Conservation (phyloP, 805 yeast species). For the Starmerella geochares region DNA sequence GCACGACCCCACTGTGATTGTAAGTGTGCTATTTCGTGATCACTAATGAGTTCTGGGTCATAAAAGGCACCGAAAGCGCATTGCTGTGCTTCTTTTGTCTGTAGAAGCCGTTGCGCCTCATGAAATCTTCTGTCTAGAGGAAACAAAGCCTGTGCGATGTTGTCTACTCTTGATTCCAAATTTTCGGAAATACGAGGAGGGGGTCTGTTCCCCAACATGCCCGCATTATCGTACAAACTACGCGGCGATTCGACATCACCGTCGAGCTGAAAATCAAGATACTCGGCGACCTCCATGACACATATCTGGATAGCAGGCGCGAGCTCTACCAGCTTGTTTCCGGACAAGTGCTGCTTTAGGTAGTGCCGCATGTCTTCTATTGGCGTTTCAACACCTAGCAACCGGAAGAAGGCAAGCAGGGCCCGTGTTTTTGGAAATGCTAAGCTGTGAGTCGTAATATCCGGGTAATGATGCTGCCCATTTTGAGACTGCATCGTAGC, state of each 20-base stretch:
- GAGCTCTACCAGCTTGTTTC: not conserved
- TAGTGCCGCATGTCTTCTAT: not conserved
- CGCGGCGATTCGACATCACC: not conserved
- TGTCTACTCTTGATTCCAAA: too few relatives aligned
- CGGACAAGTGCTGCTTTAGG: not conserved
- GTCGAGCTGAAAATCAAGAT: not conserved
- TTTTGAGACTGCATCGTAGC: not conserved
- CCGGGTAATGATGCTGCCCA: not conserved
- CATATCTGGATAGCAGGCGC: conserved; percentile 55
- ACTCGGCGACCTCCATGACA: conserved; percentile 38
- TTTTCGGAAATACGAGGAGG: too few relatives aligned
- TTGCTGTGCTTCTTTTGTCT: conserved; percentile 54
- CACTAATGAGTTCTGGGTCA: conserved; percentile 38
- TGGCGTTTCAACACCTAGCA: not conserved
- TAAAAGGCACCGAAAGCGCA: conserved; percentile 31
- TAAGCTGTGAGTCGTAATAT: not conserved
- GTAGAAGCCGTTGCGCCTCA: conserved; percentile 63
- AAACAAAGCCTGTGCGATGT: conserved; percentile 42
- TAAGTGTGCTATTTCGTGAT: conserved; percentile 44
- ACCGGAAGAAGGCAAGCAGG: not conserved
- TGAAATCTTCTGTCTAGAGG: conserved; percentile 67
- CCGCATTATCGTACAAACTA: not conserved
- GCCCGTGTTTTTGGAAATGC: not conserved
- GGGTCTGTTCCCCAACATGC: too few relatives aligned
- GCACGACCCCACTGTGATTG: conserved; percentile 50